A percentile compares a stretch with the other conserved stretches of the same genome.
These are phyloP conservation scores for Xylaria venustula DNA, from an alignment of 495 filamentous ascomycete species.

Conservation along the genomic window DNA sequence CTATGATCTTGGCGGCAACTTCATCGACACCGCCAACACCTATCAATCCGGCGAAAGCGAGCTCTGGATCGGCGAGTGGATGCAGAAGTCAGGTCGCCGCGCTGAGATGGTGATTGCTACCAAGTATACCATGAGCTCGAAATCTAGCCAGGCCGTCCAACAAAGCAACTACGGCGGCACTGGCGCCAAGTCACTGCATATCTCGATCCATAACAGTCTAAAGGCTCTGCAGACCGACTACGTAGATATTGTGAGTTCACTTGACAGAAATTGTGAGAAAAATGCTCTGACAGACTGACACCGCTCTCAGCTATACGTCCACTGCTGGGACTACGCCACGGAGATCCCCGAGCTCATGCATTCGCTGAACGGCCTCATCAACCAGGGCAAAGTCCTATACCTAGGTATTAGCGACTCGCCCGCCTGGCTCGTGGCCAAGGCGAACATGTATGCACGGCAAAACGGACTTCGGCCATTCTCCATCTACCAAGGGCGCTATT, in stretches of 20 bases:
- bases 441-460: conserved; percentile 58
- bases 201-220: conserved; percentile 46
- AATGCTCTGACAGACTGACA: background rate
- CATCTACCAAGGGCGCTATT: conserved; percentile 59
- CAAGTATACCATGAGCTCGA: conserved; percentile 47
- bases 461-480: conserved; percentile 54
- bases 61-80: conserved; percentile 63
- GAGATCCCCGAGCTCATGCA: conserved; percentile 62
- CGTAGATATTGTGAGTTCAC: conserved; percentile 45
- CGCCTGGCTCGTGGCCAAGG: conserved; percentile 57
- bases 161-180: conserved; percentile 54
- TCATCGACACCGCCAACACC: conserved; percentile 62
- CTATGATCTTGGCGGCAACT: conserved; percentile 59
- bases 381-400: conserved; percentile 58
- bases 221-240: conserved; percentile 56
- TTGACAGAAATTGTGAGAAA: background rate
- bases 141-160: conserved; percentile 35
- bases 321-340: conserved; percentile 59
- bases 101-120: conserved; percentile 62
- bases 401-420: conserved; percentile 60
- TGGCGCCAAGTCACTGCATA: conserved; percentile 46
- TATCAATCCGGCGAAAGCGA: conserved; percentile 63
- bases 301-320: conserved; percentile 36
- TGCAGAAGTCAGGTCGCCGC: conserved; percentile 46
- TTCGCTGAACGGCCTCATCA: conserved; percentile 49